These are phyloP conservation scores for Artemisia tridentata DNA, from an alignment of 129 eudicot genomes.

Conservation along the genomic window DNA sequence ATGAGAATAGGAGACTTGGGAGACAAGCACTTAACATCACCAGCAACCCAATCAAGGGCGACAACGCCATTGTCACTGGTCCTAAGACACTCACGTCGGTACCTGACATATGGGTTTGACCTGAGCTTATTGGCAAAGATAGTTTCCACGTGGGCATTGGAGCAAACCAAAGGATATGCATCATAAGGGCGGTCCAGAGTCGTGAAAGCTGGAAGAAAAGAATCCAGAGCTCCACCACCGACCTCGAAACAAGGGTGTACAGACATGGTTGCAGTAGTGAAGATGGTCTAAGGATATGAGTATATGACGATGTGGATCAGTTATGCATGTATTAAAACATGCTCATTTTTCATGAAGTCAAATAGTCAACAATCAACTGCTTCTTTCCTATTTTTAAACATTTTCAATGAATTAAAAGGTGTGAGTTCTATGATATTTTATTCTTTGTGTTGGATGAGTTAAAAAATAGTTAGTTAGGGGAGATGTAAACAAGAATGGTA, in stretches of 20 bases:
- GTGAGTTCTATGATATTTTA: too few species aligned
- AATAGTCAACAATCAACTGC: too few species aligned
- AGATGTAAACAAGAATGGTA: too few species aligned
- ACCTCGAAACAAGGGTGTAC: slow-evolving; percentile 65
- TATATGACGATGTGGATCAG: too few species aligned
- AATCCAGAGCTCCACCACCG: slow-evolving; percentile 60
- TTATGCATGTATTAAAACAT: too few species aligned
- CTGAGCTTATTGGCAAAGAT: slow-evolving; percentile 71
- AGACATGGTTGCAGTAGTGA: slow-evolving; percentile 25
- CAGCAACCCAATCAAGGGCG: slow-evolving; percentile 88
- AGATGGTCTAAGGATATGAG: too few species aligned
- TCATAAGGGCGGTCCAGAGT: slow-evolving; percentile 61
- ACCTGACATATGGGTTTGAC: slow-evolving; percentile 59
- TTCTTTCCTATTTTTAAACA: too few species aligned
- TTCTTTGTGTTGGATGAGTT: too few species aligned
- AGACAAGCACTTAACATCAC: slow-evolving; percentile 50
- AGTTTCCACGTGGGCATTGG: slow-evolving; percentile 83
- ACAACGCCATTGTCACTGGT: slow-evolving; percentile 68
- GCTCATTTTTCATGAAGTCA: too few species aligned
- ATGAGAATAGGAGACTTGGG: slow-evolving; percentile 65
- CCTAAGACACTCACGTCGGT: slow-evolving; percentile 71
- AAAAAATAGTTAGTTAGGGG: too few species aligned
- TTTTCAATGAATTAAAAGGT: too few species aligned
- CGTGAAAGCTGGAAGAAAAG: slow-evolving; percentile 51
- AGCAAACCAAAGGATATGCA: slow-evolving; percentile 54